Conservation (phyloP, 139 green algal genomes). For the Chlorella vulgaris region DNA sequence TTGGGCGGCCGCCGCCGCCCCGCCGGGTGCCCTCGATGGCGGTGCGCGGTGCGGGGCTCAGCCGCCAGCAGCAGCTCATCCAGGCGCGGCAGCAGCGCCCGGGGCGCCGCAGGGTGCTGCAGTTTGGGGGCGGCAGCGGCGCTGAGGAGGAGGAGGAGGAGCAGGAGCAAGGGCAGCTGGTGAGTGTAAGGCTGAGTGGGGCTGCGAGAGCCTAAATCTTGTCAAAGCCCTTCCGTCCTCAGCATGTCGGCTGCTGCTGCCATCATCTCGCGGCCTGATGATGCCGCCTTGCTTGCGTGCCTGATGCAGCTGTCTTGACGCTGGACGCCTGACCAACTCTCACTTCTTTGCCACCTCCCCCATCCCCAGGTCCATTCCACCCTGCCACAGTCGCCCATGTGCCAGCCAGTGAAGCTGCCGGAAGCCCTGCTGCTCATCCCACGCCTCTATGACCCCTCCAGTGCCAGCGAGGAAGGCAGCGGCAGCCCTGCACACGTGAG, state of each 20-base stretch:
- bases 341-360: not conserved
- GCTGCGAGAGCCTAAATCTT: too few relatives aligned
- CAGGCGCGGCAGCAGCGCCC: not conserved
- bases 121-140: not conserved
- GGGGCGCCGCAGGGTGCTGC: not conserved
- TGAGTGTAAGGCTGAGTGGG: not conserved
- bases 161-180: not conserved
- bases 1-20: not conserved
- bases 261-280: too few relatives aligned
- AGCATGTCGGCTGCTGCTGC: not conserved
- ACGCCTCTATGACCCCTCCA: not conserved
- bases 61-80: not conserved
- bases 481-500: slow-evolving; percentile 4
- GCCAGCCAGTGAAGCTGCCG: slow-evolving; percentile 7
- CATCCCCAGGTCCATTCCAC: slow-evolving; percentile 14
- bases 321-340: not conserved
- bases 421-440: slow-evolving; percentile 42
- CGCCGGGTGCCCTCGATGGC: not conserved
- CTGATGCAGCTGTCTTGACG: not conserved
- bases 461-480: not conserved
- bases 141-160: slow-evolving; percentile 22
- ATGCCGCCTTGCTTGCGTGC: not conserved
- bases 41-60: not conserved
- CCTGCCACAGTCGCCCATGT: slow-evolving; percentile 30
- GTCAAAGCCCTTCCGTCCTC: too few relatives aligned